phyloP scores from a whole-genome alignment of 305 asterid genomes.

The Fraxinus dipetala region DNA sequence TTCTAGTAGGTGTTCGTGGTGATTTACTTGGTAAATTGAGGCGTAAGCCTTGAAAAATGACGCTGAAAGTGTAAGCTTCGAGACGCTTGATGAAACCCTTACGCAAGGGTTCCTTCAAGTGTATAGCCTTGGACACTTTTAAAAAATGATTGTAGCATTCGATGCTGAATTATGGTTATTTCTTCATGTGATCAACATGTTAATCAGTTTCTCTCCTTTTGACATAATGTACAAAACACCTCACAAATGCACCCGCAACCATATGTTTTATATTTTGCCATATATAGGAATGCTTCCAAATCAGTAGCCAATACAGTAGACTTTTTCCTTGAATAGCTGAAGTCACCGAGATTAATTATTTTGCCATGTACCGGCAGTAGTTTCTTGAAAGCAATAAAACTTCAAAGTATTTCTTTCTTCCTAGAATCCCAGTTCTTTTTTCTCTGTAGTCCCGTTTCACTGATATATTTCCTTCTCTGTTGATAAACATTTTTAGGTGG shows the following conservation, averaged over 20 bases:
- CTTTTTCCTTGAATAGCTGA: not conserved
- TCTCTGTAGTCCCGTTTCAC: not conserved
- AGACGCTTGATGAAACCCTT: not conserved
- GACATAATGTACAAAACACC: not conserved
- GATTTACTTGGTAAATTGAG: not conserved
- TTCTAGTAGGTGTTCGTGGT: not conserved
- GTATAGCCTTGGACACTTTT: not conserved
- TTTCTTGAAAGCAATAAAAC: not conserved
- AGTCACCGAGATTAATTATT: not conserved
- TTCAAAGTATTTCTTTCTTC: not conserved
- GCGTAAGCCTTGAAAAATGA: not conserved
- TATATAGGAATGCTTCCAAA: not conserved
- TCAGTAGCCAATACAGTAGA: not conserved
- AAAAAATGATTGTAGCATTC: not conserved
- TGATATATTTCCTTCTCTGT: not conserved
- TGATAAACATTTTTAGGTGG: constrained; percentile 54
- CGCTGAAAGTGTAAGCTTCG: not conserved
- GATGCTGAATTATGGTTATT: not conserved
- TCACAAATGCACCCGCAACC: not conserved
- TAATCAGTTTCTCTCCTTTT: not conserved
- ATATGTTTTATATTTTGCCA: not conserved
- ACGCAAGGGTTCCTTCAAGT: not conserved
- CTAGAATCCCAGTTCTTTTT: not conserved
- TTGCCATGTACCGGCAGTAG: not conserved
- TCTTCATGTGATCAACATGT: not conserved